Evolutionary conservation across 202 grass and related monocot species (phyloP), one percentile per base, ranked within the genome.

Genomic region (Musa balbisiana): DNA sequence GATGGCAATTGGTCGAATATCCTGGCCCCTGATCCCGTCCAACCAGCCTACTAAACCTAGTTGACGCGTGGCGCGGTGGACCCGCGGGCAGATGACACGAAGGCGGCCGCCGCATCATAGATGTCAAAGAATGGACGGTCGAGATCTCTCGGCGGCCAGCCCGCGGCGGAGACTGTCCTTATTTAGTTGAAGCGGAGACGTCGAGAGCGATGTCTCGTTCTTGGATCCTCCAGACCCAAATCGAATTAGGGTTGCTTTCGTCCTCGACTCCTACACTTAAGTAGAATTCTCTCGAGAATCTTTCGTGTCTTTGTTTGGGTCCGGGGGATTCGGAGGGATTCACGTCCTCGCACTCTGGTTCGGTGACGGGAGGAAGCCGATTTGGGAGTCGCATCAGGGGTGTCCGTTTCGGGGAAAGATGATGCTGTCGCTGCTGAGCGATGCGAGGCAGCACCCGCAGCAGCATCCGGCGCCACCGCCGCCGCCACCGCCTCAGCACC

Each of bases 371-470:
- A 3, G 64, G 64, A 24, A 21, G 64, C 14, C 10, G 64, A 27
- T 29, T 24, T 67, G 22, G 20, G 9, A 3, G 64, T 29, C 1
- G 5, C 58, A 67, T 1, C 27, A 21, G 24, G 21, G 51, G 70
- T 8, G 10, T 23, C 51, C 21, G 50, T 24, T 24, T 49, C 9
- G 51, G 50, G 50, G 21, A 52, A 53, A 49, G 20, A 73, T 24
- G 70, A 73, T 54, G 70, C n/a, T 73, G 4, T 73, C 21, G 20
- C 51, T 54, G 51, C 70, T 53, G 51, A 73, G 70, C 21, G 20
- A 73, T 73, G 70, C 67, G 2, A 50, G 51, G 70, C 51, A 54
- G 50, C 51, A 53, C 2, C 51, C 53, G 70, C 50, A 73, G 50
- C 70, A 73, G 19, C 49, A 17, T 50, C 9, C 51, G 10, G 43